These are phyloP conservation scores for Corchorus olitorius DNA, from an alignment of 345 rosid species.

Conservation along the genomic window DNA sequence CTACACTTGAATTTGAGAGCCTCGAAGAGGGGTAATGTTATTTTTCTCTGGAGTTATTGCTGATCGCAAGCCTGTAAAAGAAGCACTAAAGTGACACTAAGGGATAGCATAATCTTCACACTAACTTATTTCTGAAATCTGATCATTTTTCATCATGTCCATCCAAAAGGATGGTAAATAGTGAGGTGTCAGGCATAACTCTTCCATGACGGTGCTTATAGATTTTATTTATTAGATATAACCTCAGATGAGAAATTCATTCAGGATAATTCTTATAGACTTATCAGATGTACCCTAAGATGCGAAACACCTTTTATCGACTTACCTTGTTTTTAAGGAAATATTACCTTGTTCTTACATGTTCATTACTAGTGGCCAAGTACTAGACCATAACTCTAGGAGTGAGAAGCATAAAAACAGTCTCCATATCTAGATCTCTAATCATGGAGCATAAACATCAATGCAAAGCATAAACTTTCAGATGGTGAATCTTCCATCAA, in stretches of 20 bases:
- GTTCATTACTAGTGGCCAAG: neutral
- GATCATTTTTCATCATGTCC: neutral
- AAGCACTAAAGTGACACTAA: neutral
- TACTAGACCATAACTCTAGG: neutral
- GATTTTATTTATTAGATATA: neutral
- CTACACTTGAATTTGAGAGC: conserved; percentile 92
- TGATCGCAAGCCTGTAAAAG: neutral
- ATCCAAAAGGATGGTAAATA: neutral
- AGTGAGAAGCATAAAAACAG: neutral
- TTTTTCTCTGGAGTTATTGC: neutral
- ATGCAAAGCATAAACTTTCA: neutral
- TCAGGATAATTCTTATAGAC: neutral
- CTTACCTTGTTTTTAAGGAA: conserved; percentile 1
- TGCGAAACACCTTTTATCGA: too few relatives aligned
- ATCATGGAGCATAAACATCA: neutral
- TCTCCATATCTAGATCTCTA: neutral
- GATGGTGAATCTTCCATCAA: neutral
- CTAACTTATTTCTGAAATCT: neutral
- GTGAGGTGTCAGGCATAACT: neutral
- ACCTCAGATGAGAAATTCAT: neutral
- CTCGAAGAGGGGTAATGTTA: conserved; percentile 91
- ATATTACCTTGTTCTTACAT: neutral
- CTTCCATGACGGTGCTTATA: neutral
- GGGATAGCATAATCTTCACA: neutral
- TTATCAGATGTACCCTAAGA: too few relatives aligned